These are phyloP conservation scores for Breviolum minutum DNA, from an alignment of 73 alveolate species.

Conservation along the genomic window DNA sequence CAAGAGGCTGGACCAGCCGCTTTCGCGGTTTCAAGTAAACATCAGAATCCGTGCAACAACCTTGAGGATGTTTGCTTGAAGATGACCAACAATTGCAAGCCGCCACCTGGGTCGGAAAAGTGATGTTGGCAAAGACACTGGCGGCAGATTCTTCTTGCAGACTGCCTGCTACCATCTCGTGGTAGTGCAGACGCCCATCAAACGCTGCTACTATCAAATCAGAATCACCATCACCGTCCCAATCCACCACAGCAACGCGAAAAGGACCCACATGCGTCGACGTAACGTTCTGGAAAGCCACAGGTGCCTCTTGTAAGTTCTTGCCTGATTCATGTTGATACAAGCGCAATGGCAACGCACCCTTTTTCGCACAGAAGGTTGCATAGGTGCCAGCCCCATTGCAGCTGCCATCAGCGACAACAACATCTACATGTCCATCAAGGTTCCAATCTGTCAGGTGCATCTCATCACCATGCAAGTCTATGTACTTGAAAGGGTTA, in stretches of 20 bases:
- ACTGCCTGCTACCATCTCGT: conserved; percentile 29
- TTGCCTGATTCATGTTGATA: not conserved
- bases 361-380: not conserved
- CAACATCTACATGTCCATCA: conserved; percentile 33
- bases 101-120: not conserved
- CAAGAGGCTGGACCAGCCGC: conserved; percentile 28
- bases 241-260: conserved; percentile 16
- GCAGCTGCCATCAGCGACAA: conserved; percentile 12
- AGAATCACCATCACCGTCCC: conserved; percentile 60
- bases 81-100: not conserved
- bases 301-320: not conserved
- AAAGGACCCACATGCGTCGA: conserved; percentile 10
- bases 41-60: not conserved
- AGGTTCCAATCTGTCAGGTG: conserved; percentile 21
- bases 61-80: not conserved
- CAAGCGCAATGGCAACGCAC: not conserved
- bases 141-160: not conserved
- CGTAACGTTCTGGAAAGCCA: conserved; percentile 35
- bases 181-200: conserved; percentile 47
- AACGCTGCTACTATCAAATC: conserved; percentile 8
- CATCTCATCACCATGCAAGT: conserved; percentile 21
- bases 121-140: not conserved
- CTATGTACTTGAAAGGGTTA: conserved; percentile 16
- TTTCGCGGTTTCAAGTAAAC: not conserved
- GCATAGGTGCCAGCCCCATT: not conserved